Percentiles rank a stretch among this genome's conserved stretches.
These are phyloP conservation scores for Bretschneidera sinensis DNA, from an alignment of 345 rosid genomes.

Conservation along the genomic window DNA sequence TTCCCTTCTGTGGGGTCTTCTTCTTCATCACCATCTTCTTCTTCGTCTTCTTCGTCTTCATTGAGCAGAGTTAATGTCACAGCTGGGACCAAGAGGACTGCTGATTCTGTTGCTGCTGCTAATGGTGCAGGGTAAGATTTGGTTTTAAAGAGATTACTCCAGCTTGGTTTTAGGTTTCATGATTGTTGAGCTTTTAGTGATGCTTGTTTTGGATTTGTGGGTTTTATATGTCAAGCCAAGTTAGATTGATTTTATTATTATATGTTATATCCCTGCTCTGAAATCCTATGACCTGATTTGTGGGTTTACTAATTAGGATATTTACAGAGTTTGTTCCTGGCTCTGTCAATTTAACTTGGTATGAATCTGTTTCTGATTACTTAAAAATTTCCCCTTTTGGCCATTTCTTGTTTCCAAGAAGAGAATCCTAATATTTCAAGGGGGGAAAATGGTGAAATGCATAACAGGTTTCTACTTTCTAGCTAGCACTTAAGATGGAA, in stretches of 20 bases:
- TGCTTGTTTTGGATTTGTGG: neutral
- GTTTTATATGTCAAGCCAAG: no score
- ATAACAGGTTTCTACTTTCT: neutral
- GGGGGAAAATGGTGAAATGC: neutral
- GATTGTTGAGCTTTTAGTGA: neutral
- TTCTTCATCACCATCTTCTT: slow-evolving; percentile 26
- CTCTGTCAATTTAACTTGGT: neutral
- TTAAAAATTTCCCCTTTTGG: neutral
- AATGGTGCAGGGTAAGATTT: slow-evolving; percentile 43
- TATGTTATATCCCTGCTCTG: neutral
- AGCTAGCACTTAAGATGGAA: neutral
- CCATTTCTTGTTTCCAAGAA: neutral
- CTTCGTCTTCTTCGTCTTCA: slow-evolving; percentile 54
- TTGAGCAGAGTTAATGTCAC: slow-evolving; percentile 41
- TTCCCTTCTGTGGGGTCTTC: slow-evolving; percentile 33
- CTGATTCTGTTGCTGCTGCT: slow-evolving; percentile 56
- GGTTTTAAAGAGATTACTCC: neutral
- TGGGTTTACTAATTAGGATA: neutral
- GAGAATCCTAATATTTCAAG: neutral
- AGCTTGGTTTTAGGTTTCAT: neutral
- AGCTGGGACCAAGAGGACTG: slow-evolving; percentile 60
- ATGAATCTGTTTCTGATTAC: neutral
- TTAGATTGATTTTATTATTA: no score
- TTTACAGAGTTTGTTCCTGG: neutral
- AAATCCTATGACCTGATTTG: neutral